phyloP scores from a whole-genome alignment of 2,329 filamentous ascomycete species.

The Diaporthe destruens region DNA sequence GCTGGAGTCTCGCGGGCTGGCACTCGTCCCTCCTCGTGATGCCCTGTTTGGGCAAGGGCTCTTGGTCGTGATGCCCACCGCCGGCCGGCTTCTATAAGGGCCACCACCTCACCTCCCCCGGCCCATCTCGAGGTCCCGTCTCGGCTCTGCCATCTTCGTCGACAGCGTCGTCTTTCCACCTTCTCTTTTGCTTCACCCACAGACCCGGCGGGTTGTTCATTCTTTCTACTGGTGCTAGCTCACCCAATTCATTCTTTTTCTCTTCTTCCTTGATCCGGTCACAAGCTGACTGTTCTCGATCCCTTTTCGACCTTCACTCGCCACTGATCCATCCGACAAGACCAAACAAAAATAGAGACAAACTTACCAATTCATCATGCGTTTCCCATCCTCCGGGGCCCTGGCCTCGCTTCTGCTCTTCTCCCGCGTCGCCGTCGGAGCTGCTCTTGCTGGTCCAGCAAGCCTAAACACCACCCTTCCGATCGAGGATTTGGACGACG shows the following conservation, averaged over 20 bases:
- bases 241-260: conserved; percentile 37
- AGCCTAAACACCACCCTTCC: conserved; percentile 17
- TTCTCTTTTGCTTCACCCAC: conserved; percentile 29
- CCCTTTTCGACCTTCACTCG: background rate
- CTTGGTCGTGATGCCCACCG: conserved; percentile 7
- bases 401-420: conserved; percentile 39
- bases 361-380: conserved; percentile 12
- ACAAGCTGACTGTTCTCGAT: background rate
- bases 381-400: conserved; percentile 38
- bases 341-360: background rate
- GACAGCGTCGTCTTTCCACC: conserved; percentile 25
- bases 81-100: conserved; percentile 19
- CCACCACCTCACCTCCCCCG: background rate
- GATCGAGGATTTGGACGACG: conserved; percentile 8
- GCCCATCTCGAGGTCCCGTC: background rate
- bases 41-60: background rate
- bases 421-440: conserved; percentile 35
- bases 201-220: conserved; percentile 40
- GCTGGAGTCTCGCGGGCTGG: background rate
- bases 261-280: conserved; percentile 26
- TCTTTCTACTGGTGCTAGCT: conserved; percentile 41
- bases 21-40: background rate
- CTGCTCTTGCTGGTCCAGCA: conserved; percentile 28
- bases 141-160: conserved; percentile 36
- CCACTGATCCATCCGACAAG: conserved; percentile 1